Conservation (phyloP, 192 early-diverging fungal genomes). For the Coemansia sp. region DNA sequence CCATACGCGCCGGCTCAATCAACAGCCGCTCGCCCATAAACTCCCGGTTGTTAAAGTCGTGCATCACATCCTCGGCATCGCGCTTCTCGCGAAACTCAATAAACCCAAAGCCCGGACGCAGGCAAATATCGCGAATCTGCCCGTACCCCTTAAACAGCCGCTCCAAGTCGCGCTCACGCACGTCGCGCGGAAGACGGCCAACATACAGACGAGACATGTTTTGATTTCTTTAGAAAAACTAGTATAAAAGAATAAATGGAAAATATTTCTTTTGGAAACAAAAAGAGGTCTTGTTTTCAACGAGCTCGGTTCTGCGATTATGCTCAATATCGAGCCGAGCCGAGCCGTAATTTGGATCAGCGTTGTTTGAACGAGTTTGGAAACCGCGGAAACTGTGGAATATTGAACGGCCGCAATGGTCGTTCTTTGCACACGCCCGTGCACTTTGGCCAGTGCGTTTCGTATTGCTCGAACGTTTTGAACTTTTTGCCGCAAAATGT, state of each 20-base stretch:
- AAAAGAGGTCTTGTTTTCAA: background rate
- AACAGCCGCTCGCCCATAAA: slow-evolving; percentile 85
- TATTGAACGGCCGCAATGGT: slow-evolving; percentile 21
- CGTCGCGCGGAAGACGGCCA: slow-evolving; percentile 84
- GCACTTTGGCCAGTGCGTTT: slow-evolving; percentile 50
- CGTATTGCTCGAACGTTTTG: slow-evolving; percentile 32
- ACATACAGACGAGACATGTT: slow-evolving; percentile 63
- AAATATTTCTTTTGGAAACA: background rate
- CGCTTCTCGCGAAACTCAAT: slow-evolving; percentile 86
- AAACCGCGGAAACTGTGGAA: slow-evolving; percentile 27
- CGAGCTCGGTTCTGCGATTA: background rate
- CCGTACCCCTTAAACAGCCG: slow-evolving; percentile 80
- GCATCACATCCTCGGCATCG: slow-evolving; percentile 90
- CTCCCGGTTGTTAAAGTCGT: slow-evolving; percentile 75
- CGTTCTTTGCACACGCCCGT: slow-evolving; percentile 49
- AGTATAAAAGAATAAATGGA: background rate
- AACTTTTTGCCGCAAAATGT: slow-evolving; percentile 37
- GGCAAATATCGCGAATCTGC: slow-evolving; percentile 75
- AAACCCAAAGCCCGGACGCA: slow-evolving; percentile 88
- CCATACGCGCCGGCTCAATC: slow-evolving; percentile 77
- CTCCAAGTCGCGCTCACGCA: slow-evolving; percentile 81
- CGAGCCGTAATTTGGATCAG: background rate
- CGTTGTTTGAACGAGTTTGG: slow-evolving; percentile 23
- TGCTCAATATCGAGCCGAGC: background rate
- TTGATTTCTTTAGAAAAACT: background rate